Evolutionary conservation across 257 asterid genomes (phyloP).

Genomic region (Vinca minor): DNA sequence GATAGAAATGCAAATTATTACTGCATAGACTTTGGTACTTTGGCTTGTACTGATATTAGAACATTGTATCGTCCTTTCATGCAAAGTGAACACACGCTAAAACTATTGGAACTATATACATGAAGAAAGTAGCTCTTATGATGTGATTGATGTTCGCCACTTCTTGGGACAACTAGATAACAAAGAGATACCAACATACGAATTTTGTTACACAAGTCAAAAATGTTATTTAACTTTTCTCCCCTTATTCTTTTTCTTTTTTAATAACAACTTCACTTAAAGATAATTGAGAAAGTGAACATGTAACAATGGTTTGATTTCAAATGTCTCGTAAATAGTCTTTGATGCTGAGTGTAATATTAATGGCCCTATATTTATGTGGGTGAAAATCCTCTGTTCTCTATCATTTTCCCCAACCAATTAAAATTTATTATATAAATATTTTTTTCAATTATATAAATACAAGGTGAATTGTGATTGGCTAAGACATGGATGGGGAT

Average conservation of each 20-base stretch:
- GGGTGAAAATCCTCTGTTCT: too few relatives aligned
- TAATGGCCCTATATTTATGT: too few relatives aligned
- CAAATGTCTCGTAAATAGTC: too few relatives aligned
- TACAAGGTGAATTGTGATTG: too few relatives aligned
- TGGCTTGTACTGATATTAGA: slow-evolving; percentile 13
- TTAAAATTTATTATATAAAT: too few relatives aligned
- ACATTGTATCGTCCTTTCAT: slow-evolving; percentile 19
- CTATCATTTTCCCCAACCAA: too few relatives aligned
- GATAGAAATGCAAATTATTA: background rate
- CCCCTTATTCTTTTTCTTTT: background rate
- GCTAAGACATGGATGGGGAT: too few relatives aligned
- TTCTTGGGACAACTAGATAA: slow-evolving; percentile 15
- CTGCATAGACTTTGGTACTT: background rate
- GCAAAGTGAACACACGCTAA: background rate
- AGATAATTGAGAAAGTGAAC: too few relatives aligned
- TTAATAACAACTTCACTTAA: slow-evolving; percentile 9
- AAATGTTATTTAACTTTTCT: background rate
- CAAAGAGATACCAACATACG: slow-evolving; percentile 7
- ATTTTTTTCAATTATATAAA: too few relatives aligned
- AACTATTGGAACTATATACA: background rate
- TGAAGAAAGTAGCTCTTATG: slow-evolving; percentile 4
- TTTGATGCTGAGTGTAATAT: too few relatives aligned
- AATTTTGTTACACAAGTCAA: slow-evolving; percentile 11
- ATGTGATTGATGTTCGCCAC: slow-evolving; percentile 20
- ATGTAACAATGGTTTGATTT: too few relatives aligned